Conservation (phyloP, 257 asterid genomes). For the Lycium ferocissimum region DNA sequence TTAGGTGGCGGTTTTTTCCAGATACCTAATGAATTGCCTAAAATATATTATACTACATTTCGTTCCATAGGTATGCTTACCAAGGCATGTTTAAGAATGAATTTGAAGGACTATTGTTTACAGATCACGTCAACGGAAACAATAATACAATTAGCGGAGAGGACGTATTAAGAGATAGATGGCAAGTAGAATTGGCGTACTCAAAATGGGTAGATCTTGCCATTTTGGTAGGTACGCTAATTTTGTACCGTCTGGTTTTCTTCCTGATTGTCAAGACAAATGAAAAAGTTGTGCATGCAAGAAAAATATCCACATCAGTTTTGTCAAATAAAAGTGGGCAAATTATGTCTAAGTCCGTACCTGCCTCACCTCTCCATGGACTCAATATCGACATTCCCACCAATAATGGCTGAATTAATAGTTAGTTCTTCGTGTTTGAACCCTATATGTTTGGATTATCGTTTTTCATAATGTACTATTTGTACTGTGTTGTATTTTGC, state of each 20-base stretch:
- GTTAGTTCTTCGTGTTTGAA: neutral
- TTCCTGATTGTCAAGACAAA: slow-evolving; percentile 16
- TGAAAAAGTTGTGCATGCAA: slow-evolving; percentile 23
- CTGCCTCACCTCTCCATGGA: neutral
- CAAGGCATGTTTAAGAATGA: slow-evolving; percentile 52
- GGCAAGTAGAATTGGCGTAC: slow-evolving; percentile 27
- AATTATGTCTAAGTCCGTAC: neutral
- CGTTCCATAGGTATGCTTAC: slow-evolving; percentile 46
- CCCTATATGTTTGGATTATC: neutral
- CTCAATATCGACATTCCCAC: neutral
- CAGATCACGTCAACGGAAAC: neutral
- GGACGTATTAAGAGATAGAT: slow-evolving; percentile 10
- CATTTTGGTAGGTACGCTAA: neutral
- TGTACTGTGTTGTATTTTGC: neutral
- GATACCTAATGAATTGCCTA: slow-evolving; percentile 40
- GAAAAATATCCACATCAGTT: neutral
- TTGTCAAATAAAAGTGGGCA: slow-evolving; percentile 16
- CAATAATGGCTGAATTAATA: neutral
- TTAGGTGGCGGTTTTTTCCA: slow-evolving; percentile 48
- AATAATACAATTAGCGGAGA: neutral
- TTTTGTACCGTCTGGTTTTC: slow-evolving; percentile 24
- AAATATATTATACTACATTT: slow-evolving; percentile 28
- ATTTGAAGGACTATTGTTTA: slow-evolving; percentile 36
- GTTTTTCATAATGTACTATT: neutral
- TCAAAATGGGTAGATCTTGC: slow-evolving; percentile 31